Percentiles rank a stretch among this genome's conserved stretches.
Conservation (phyloP, 805 yeast genomes). For the Brettanomyces anomalus region DNA sequence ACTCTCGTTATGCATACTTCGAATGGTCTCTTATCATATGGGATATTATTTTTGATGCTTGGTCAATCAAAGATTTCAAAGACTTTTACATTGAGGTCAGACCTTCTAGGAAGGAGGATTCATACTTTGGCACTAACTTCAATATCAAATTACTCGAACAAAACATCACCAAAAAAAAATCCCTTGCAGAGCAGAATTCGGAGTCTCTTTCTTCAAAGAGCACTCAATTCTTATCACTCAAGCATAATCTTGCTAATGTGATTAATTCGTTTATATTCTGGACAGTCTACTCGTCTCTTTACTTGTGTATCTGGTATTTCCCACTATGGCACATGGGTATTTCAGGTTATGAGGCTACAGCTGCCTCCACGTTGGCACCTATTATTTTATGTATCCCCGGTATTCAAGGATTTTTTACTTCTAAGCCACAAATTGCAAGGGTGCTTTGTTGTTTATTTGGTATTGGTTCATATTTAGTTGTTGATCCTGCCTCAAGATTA, state of each 20-base stretch:
- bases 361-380: conserved; percentile 52
- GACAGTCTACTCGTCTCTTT: conserved; percentile 74
- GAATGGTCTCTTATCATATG: conserved; percentile 87
- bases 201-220: conserved; percentile 14
- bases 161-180: neutral
- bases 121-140: conserved; percentile 19
- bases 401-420: conserved; percentile 28
- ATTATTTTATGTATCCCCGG: conserved; percentile 19
- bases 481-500: conserved; percentile 63
- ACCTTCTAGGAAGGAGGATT: conserved; percentile 16
- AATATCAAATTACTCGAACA: conserved; percentile 4
- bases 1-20: conserved; percentile 86
- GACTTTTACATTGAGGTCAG: conserved; percentile 43
- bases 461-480: conserved; percentile 64
- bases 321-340: conserved; percentile 98
- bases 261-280: conserved; percentile 74
- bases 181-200: conserved; percentile 2
- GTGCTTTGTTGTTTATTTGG: conserved; percentile 51
- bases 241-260: conserved; percentile 30
- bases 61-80: conserved; percentile 63
- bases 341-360: conserved; percentile 81
- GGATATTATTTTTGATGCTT: conserved; percentile 79
- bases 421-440: conserved; percentile 46
- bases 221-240: conserved; percentile 29
- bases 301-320: conserved; percentile 90